Evolutionary conservation across 306 rosid species (phyloP), one percentile per base, ranked within the genome.

Genomic region (Adenanthera pavonina): DNA sequence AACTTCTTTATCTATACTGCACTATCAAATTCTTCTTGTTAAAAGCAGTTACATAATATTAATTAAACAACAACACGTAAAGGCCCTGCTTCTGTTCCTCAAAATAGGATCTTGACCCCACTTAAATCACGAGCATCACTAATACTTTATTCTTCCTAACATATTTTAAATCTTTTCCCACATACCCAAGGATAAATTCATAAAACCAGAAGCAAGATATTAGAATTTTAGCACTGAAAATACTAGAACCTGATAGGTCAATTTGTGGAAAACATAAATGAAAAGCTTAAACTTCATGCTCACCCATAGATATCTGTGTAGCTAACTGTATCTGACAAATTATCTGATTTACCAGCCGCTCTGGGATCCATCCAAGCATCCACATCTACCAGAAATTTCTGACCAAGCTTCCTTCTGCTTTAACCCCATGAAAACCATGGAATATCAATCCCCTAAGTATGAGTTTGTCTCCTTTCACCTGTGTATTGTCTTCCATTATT

Each of bases 291-390:
- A n/a, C 13, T 61, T 11, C 20, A 38, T 34, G 82, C 90, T 80
- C 7, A 95, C 94, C 88, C 77, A 44, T 92, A 92, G 20, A 95
- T 93, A 7, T 85, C 86, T 0, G 90, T 82, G 83, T 95, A 95
- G 62, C 93, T 92, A 76, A 88, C 73, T 2, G 98, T 78, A 67
- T 93, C 90, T 19, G 91, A 52, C 78, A 93, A 71, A 46, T 74
- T 5, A 80, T 92, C 98, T 49, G 99, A 90, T 64, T 70, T 81
- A 11, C 98, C 97, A 62, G 99, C 91, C 36, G 82, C 74, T 61
- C 71, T 87, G 64, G 93, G 98, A 92, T 95, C 97, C 97, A 93
- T 83, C 99, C 99, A 95, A 81, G 96, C 96, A 88, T 95, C 98
- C 8, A 95, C 75, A 80, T 93, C 98, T 5, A 93, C 85, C 69